Conservation (phyloP, 768 basidiomycete genomes). For the Leccinellum rugosiceps region DNA sequence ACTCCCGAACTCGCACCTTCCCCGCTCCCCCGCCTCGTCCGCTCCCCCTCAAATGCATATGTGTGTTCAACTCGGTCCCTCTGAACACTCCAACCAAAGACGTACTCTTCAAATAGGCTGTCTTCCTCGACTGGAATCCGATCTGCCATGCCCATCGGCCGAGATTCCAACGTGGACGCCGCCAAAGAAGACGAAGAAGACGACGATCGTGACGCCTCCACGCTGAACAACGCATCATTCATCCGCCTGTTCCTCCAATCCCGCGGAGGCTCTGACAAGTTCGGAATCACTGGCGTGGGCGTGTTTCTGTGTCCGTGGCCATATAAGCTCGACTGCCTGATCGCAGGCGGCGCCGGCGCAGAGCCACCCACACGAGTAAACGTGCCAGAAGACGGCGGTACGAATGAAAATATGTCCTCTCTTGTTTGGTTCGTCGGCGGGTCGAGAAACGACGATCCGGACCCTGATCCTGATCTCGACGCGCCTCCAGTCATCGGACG, state of each 20-base stretch:
- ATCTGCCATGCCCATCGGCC: constrained; percentile 13
- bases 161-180: constrained; percentile 3
- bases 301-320: not conserved
- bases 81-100: constrained; percentile 12
- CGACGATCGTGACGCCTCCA: constrained; percentile 17
- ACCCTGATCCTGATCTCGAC: not conserved
- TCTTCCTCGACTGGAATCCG: constrained; percentile 24
- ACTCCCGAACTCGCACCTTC: constrained; percentile 8
- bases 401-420: constrained; percentile 9
- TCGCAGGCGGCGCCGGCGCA: not conserved
- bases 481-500: constrained; percentile 1
- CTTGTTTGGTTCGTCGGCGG: constrained; percentile 6
- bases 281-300: constrained; percentile 5
- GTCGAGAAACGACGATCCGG: constrained; percentile 11
- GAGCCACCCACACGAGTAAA: constrained; percentile 1
- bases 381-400: constrained; percentile 8
- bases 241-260: constrained; percentile 13
- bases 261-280: constrained; percentile 8
- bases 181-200: constrained; percentile 14
- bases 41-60: constrained; percentile 4
- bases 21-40: constrained; percentile 1
- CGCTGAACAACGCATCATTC: constrained; percentile 9
- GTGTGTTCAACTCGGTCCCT: not conserved
- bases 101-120: constrained; percentile 11
- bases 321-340: constrained; percentile 3